A percentile compares a stretch with the other conserved stretches of the same genome.
These are phyloP conservation scores for Fusarium napiforme DNA, from an alignment of 2,329 filamentous ascomycete genomes.

Conservation along the genomic window DNA sequence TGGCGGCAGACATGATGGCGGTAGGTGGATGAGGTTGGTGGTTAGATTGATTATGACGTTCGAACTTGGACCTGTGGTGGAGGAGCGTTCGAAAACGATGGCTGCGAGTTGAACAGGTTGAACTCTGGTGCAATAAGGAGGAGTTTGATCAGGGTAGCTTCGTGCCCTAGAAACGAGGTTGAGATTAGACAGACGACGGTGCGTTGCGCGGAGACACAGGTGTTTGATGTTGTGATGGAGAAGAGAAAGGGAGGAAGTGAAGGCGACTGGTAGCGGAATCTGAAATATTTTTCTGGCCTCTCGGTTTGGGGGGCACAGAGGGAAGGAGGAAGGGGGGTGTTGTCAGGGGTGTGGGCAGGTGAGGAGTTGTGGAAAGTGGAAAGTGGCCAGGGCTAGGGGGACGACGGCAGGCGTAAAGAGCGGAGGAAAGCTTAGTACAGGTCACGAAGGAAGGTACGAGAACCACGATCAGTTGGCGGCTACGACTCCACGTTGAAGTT, in stretches of 20 bases:
- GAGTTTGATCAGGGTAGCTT: slow-evolving; percentile 79
- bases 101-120: slow-evolving; percentile 57
- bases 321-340: slow-evolving; percentile 39
- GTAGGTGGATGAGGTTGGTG: slow-evolving; percentile 53
- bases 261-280: slow-evolving; percentile 47
- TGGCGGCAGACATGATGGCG: slow-evolving; percentile 82
- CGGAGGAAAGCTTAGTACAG: slow-evolving; percentile 31
- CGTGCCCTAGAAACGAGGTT: slow-evolving; percentile 79
- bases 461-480: not conserved
- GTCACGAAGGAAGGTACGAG: slow-evolving; percentile 36
- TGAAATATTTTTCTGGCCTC: slow-evolving; percentile 56
- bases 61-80: slow-evolving; percentile 50
- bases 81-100: slow-evolving; percentile 59
- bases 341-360: slow-evolving; percentile 42
- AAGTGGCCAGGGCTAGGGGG: slow-evolving; percentile 44
- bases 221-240: slow-evolving; percentile 58
- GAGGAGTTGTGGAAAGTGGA: slow-evolving; percentile 43
- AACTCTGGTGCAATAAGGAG: slow-evolving; percentile 78
- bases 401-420: slow-evolving; percentile 33
- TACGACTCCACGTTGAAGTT: slow-evolving; percentile 4
- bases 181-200: slow-evolving; percentile 57
- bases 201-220: slow-evolving; percentile 61
- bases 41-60: slow-evolving; percentile 61
- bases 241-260: slow-evolving; percentile 47
- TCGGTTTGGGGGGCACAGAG: slow-evolving; percentile 39